These are phyloP conservation scores for Entoloma clypeatum DNA, from an alignment of 1,284 basidiomycete genomes.

Conservation along the genomic window DNA sequence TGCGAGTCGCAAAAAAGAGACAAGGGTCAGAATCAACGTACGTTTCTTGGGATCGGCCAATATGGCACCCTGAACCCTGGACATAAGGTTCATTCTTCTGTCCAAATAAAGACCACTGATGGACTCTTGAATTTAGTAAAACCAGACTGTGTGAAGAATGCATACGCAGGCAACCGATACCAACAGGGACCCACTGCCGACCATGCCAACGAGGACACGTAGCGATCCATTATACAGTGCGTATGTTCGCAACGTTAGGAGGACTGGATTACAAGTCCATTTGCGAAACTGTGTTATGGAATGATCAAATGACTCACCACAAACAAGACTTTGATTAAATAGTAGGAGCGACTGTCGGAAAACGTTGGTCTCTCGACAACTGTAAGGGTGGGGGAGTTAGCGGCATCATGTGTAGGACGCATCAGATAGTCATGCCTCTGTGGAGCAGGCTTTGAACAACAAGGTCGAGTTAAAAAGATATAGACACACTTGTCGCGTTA, in stretches of 20 bases:
- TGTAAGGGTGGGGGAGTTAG: slow-evolving; percentile 1
- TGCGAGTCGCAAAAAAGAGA: not conserved
- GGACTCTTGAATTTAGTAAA: slow-evolving; percentile 1
- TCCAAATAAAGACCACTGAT: slow-evolving; percentile 33
- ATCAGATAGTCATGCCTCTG: slow-evolving; percentile 18
- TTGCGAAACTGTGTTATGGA: not conserved
- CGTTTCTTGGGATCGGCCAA: slow-evolving; percentile 28
- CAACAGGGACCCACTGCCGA: slow-evolving; percentile 26
- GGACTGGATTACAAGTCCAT: slow-evolving; percentile 23
- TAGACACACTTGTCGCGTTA: slow-evolving; percentile 22
- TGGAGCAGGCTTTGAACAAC: not conserved
- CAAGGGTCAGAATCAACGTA: slow-evolving; percentile 20
- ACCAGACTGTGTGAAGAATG: slow-evolving; percentile 2
- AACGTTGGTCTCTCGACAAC: slow-evolving; percentile 23
- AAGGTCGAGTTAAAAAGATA: not conserved
- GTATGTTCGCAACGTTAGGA: slow-evolving; percentile 38
- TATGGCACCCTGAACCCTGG: slow-evolving; percentile 30
- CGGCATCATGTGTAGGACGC: no score
- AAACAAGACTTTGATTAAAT: slow-evolving; percentile 37
- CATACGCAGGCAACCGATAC: slow-evolving; percentile 26
- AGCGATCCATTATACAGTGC: slow-evolving; percentile 36
- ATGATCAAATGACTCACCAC: slow-evolving; percentile 27
- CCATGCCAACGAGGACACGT: slow-evolving; percentile 28
- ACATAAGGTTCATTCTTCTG: slow-evolving; percentile 25
- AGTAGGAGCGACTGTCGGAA: slow-evolving; percentile 38